Percentiles rank a stretch among this genome's conserved stretches.
Conservation (phyloP, 352 stramenopile species). For the Aphanomyces astaci region DNA sequence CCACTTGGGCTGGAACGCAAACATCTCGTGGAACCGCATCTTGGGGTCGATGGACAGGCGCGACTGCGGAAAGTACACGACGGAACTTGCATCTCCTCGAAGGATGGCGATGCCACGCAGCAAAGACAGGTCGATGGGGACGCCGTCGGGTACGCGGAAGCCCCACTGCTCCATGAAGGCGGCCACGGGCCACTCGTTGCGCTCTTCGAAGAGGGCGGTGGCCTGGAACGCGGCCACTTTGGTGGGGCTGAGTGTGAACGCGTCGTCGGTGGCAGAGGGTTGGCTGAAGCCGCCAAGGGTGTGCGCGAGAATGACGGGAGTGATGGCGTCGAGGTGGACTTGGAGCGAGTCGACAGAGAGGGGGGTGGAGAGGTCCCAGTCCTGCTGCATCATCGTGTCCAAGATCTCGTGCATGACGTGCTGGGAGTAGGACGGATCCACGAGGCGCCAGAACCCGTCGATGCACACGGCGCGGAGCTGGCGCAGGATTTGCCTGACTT, state of each 20-base stretch:
- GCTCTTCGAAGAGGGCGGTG: conserved; percentile 62
- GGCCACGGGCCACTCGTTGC: conserved; percentile 21
- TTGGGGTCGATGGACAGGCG: conserved; percentile 62
- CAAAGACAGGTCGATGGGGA: conserved; percentile 54
- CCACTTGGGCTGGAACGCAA: conserved; percentile 76
- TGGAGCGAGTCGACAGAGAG: conserved; percentile 40
- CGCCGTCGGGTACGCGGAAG: conserved; percentile 54
- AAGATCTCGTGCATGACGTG: conserved; percentile 65
- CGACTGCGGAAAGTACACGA: conserved; percentile 62
- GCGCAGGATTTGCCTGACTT: conserved; percentile 50
- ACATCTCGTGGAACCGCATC: conserved; percentile 68
- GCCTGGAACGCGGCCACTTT: conserved; percentile 71
- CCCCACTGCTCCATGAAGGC: conserved; percentile 80
- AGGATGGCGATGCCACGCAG: conserved; percentile 55
- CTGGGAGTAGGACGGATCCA: conserved; percentile 46
- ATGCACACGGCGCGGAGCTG: conserved; percentile 66
- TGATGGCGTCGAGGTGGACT: conserved; percentile 30
- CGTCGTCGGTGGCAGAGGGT: neutral
- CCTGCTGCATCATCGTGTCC: conserved; percentile 60
- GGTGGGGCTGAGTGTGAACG: conserved; percentile 41
- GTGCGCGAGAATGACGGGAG: conserved; percentile 48
- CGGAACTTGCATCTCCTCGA: conserved; percentile 38
- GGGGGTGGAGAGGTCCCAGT: conserved; percentile 44
- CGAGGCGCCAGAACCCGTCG: conserved; percentile 51
- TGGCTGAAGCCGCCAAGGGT: conserved; percentile 60